Base-by-base conservation (phyloP, 1,284 basidiomycete genomes). In the Athelia psychrophila region DNA sequence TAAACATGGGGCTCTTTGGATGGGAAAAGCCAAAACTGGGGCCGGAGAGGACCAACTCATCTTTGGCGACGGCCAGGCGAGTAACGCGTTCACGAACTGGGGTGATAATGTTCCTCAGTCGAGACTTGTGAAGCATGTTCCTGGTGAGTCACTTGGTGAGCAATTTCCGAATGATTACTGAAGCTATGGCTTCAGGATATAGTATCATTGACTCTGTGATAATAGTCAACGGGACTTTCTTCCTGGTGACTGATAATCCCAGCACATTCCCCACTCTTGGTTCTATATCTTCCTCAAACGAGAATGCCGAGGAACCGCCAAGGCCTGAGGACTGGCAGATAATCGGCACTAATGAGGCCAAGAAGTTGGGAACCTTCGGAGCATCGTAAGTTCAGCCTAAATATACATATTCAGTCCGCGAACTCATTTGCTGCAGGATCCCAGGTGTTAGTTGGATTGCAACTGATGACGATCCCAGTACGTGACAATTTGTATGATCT, bases 121-220 rank as follows among this genome's bases (percentile, higher is more conserved):
- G 4, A 73, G 58, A 15, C 59, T 86, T 44, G 60, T 83, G 25
- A 75, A 76, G 40, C 87, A 89, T 66, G 71, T 76, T 30, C 77
- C 84, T 58, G 86, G 86, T 88, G 9, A 22, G 52, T 51, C 63
- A 59, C 13, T 36, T n/a, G 44, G 35, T 50, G 12, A 52, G 40
- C 51, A 32, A 16, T 12, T 48, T 45, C 30, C 56, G 53, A 20
- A 50, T 47, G 22, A 24, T 23, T 23, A 35, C 44, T 25, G 23
- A 53, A 46, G 18, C 45, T 12, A 24, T 47, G 24, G 24, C 54
- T 42, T 33, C 61, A 91, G 91, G 92, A 2, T 91, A 86, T 72
- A 92, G 88, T 1, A 80, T 93, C 40, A 73, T 94, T 50, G 89
- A 93, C 58, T 86, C 89, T 54, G 75, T 92, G 22, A 81, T 88